Percentiles rank a stretch among this genome's conserved stretches.
phyloP scores from a whole-genome alignment of 2,329 filamentous ascomycete genomes.

The Penicillium rolfsii region DNA sequence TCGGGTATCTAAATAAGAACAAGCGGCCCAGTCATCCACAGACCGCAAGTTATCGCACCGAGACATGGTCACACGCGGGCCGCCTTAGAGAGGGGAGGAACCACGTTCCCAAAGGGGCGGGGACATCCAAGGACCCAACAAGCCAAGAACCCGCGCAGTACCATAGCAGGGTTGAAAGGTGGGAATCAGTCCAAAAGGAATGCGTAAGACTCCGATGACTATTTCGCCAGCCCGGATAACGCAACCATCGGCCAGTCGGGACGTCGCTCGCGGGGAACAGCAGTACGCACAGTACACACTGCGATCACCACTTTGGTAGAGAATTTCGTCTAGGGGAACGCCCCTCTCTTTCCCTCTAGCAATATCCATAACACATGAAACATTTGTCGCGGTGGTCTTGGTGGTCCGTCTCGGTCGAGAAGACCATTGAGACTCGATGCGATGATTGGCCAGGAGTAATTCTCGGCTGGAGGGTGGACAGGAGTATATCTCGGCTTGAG shows the following conservation, averaged over 20 bases:
- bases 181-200: slow-evolving; percentile 6
- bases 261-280: slow-evolving; percentile 17
- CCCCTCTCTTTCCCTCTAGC: not conserved
- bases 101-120: slow-evolving; percentile 14
- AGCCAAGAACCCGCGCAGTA: slow-evolving; percentile 20
- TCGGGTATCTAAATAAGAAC: slow-evolving; percentile 27
- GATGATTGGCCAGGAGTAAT: not conserved
- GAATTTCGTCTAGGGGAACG: not conserved
- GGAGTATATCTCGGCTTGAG: not conserved
- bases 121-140: not conserved
- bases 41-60: slow-evolving; percentile 11
- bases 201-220: slow-evolving; percentile 23
- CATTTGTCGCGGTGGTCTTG: not conserved
- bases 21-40: slow-evolving; percentile 2
- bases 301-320: not conserved
- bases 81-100: not conserved
- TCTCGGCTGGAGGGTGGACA: no score
- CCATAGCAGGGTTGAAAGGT: slow-evolving; percentile 7
- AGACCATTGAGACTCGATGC: slow-evolving; percentile 2
- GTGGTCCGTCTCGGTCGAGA: not conserved
- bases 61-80: not conserved
- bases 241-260: slow-evolving; percentile 30
- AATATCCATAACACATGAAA: not conserved
- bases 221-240: slow-evolving; percentile 28
- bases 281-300: not conserved